phyloP scores from a whole-genome alignment of 495 filamentous ascomycete genomes.

The Aspergillus incahuasiensis region DNA sequence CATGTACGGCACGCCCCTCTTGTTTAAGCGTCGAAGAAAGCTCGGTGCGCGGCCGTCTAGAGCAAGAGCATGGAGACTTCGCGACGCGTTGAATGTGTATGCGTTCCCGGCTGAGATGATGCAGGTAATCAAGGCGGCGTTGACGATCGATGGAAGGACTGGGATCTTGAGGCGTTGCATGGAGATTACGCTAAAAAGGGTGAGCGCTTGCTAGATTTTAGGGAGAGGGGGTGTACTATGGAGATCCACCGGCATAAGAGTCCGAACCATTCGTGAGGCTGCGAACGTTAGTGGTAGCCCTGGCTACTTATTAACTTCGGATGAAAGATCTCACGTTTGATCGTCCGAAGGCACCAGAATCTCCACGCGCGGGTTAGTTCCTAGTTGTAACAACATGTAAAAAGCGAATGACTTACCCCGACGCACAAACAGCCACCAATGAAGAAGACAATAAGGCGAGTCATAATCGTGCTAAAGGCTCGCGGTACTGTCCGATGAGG shows the following conservation, averaged over 20 bases:
- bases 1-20: not conserved
- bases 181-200: not conserved
- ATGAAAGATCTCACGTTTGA: not conserved
- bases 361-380: not conserved
- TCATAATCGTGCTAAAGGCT: not conserved
- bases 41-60: not conserved
- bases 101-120: not conserved
- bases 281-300: not conserved
- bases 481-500: not conserved
- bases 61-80: not conserved
- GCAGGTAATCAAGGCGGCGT: not conserved
- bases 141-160: not conserved
- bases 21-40: not conserved
- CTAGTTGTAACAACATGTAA: not conserved
- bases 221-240: not conserved
- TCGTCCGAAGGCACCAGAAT: not conserved
- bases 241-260: constrained; percentile 1
- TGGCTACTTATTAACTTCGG: not conserved
- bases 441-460: not conserved
- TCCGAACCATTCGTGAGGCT: not conserved
- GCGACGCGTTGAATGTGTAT: not conserved
- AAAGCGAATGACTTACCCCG: not conserved
- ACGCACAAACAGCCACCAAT: constrained; percentile 2
- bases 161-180: constrained; percentile 2
- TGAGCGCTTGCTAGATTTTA: too few species aligned